Percentiles rank a stretch among this genome's conserved stretches.
These are phyloP conservation scores for Byssothecium circinans DNA, from an alignment of 2,329 filamentous ascomycete genomes.

Conservation along the genomic window DNA sequence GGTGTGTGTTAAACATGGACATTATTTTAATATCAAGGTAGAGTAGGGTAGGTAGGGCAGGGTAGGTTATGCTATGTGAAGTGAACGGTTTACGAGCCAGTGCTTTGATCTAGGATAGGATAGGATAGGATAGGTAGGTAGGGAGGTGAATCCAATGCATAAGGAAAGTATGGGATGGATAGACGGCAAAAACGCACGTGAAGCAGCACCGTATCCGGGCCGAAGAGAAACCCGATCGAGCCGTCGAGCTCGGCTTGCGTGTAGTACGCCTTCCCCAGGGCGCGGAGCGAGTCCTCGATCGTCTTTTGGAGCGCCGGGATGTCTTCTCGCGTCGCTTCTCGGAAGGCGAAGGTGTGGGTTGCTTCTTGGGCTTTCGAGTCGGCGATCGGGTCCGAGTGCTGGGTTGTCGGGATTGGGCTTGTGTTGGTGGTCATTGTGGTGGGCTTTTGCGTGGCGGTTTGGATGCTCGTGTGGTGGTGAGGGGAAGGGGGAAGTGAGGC, in stretches of 20 bases:
- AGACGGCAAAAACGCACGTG: conserved; percentile 20
- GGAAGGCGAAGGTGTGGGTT: conserved; percentile 32
- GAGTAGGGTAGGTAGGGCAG: too few species aligned
- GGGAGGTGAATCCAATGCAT: too few species aligned
- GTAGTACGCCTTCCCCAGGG: conserved; percentile 31
- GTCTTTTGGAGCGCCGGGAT: conserved; percentile 34
- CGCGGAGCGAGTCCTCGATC: conserved; percentile 33
- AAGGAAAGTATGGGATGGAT: too few species aligned
- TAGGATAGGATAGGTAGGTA: too few species aligned
- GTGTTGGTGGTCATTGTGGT: too few species aligned
- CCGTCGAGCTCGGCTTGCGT: conserved; percentile 39
- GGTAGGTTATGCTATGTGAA: too few species aligned
- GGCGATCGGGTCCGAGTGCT: conserved; percentile 27
- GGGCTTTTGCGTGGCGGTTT: too few species aligned
- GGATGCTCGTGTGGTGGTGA: too few species aligned
- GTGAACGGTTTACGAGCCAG: too few species aligned
- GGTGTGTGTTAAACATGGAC: neutral
- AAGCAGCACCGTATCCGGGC: conserved; percentile 39
- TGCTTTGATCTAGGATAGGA: too few species aligned
- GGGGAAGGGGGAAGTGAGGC: too few species aligned
- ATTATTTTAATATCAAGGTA: neutral
- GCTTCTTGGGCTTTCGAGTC: conserved; percentile 38
- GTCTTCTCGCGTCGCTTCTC: conserved; percentile 30
- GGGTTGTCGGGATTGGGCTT: too few species aligned
- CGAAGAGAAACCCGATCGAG: conserved; percentile 41